These are phyloP conservation scores for Megacollybia platyphylla DNA, from an alignment of 1,284 basidiomycete genomes.

Conservation along the genomic window DNA sequence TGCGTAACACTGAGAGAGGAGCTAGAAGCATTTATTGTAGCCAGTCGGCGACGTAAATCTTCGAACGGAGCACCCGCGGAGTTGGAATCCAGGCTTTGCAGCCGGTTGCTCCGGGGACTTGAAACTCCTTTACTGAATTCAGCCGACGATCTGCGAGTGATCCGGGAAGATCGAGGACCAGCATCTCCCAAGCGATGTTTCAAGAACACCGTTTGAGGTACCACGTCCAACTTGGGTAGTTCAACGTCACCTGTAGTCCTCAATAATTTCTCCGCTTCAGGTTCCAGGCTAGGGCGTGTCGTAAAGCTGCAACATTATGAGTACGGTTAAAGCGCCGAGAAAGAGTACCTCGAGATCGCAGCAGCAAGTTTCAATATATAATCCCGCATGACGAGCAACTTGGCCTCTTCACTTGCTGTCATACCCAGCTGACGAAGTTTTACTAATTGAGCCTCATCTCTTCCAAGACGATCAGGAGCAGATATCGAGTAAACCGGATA, in stretches of 20 bases:
- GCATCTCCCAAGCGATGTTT: conserved; percentile 38
- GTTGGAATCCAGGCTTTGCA: conserved; percentile 30
- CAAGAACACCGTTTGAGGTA: conserved; percentile 92
- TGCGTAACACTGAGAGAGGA: conserved; percentile 41
- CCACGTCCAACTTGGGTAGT: conserved; percentile 78
- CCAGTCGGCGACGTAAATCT: conserved; percentile 59
- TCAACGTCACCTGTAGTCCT: conserved; percentile 59
- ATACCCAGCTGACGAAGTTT: conserved; percentile 78
- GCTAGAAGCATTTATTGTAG: conserved; percentile 55
- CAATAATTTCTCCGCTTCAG: conserved; percentile 49
- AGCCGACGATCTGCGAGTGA: conserved; percentile 22
- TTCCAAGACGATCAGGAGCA: conserved; percentile 2
- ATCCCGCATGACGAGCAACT: conserved; percentile 76
- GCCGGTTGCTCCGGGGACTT: conserved; percentile 31
- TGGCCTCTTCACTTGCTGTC: conserved; percentile 66
- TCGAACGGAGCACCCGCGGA: conserved; percentile 47
- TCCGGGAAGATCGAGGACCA: conserved; percentile 19
- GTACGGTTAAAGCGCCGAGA: not conserved
- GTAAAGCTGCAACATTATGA: conserved; percentile 35
- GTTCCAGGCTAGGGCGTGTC: conserved; percentile 45
- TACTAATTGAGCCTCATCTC: conserved; percentile 63
- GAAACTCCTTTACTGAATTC: conserved; percentile 23
- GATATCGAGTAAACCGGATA: conserved; percentile 2
- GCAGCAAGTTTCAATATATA: conserved; percentile 79
- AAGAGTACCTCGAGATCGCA: conserved; percentile 30